These are phyloP conservation scores for Moricandia arvensis DNA, from an alignment of 345 rosid genomes.

Conservation along the genomic window DNA sequence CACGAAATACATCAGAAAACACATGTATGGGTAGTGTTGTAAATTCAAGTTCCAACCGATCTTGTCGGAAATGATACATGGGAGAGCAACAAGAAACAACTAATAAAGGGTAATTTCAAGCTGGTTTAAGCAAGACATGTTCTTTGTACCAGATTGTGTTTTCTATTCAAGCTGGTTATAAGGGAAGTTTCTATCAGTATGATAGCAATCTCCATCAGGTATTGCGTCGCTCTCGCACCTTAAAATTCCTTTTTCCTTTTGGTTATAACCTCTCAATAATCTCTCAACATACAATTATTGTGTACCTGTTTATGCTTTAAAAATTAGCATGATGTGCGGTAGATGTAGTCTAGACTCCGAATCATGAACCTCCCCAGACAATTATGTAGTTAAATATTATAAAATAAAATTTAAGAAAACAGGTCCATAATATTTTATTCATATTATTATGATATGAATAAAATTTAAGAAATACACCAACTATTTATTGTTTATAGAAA, in stretches of 20 bases:
- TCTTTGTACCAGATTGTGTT: constrained; percentile 26
- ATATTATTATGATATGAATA: too few relatives aligned
- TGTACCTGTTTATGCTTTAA: constrained; percentile 35
- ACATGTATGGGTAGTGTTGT: constrained; percentile 26
- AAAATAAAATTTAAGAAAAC: not conserved
- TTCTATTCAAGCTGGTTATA: not conserved
- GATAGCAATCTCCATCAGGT: constrained; percentile 1
- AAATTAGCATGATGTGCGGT: constrained; percentile 29
- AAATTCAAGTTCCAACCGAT: constrained; percentile 18
- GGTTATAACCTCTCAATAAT: constrained; percentile 28
- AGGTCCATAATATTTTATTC: too few relatives aligned
- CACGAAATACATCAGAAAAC: not conserved
- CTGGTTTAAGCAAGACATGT: constrained; percentile 31
- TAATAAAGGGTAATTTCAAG: constrained; percentile 5
- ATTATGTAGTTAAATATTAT: not conserved
- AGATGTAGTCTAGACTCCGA: constrained; percentile 12
- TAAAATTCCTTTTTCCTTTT: constrained; percentile 17
- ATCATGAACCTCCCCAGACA: constrained; percentile 2
- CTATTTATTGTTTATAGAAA: not conserved
- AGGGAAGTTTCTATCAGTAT: constrained; percentile 12
- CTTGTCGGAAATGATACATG: constrained; percentile 20
- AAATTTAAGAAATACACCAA: not conserved
- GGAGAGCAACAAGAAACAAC: constrained; percentile 26
- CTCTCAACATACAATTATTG: not conserved
- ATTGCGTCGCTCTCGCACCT: constrained; percentile 27